A percentile compares a stretch with the other conserved stretches of the same genome.
Evolutionary conservation across 257 asterid species (phyloP).

Genomic region (Marsdenia floribunda): DNA sequence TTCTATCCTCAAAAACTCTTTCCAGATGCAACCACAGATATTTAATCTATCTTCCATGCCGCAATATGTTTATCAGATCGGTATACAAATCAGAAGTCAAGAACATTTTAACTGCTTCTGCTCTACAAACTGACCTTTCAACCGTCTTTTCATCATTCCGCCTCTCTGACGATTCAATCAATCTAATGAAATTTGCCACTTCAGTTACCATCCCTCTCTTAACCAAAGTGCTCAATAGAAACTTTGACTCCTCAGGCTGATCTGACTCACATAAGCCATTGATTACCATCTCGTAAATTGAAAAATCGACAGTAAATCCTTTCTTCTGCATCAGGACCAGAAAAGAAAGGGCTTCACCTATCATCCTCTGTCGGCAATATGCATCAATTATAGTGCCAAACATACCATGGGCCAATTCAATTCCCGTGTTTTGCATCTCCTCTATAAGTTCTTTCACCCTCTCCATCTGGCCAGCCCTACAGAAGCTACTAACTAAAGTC

Average conservation of each 20-base stretch:
- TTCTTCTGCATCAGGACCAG: constrained; percentile 26
- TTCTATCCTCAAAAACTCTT: background rate
- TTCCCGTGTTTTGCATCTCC: constrained; percentile 21
- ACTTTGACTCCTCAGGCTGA: constrained; percentile 18
- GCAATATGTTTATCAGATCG: constrained; percentile 19
- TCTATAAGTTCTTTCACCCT: constrained; percentile 18
- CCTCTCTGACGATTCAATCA: constrained; percentile 10
- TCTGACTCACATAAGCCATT: constrained; percentile 20
- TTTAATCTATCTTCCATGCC: constrained; percentile 11
- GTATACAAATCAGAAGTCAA: constrained; percentile 19
- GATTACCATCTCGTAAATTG: constrained; percentile 20
- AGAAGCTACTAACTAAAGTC: constrained; percentile 21
- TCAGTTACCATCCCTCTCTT: constrained; percentile 25
- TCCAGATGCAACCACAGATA: background rate
- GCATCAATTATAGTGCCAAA: constrained; percentile 15
- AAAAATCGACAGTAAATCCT: constrained; percentile 17
- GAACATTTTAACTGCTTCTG: constrained; percentile 5
- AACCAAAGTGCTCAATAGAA: constrained; percentile 24
- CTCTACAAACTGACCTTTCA: constrained; percentile 5
- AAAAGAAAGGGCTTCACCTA: constrained; percentile 24
- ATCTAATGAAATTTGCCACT: constrained; percentile 8
- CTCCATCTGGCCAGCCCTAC: constrained; percentile 23
- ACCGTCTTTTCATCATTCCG: constrained; percentile 12
- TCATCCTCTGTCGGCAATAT: constrained; percentile 20
- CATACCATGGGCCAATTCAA: constrained; percentile 23